Percentiles rank a stretch among this genome's conserved stretches.
Evolutionary conservation across 139 green algal species (phyloP).

Genomic region (Ettlia oleoabundans): DNA sequence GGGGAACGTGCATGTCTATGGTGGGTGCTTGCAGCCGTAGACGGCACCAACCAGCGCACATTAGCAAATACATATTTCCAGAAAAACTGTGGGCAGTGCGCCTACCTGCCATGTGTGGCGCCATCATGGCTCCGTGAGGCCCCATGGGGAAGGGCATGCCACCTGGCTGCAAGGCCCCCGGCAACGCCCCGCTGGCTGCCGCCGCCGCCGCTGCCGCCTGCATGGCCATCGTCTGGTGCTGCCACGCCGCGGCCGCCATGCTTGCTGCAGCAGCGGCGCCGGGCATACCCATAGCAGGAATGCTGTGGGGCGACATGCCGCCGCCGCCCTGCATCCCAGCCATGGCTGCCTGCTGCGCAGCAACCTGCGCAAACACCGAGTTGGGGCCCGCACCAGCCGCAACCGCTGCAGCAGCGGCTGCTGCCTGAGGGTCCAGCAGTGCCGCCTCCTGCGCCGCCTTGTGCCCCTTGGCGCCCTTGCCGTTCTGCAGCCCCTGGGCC

Average conservation of each 20-base stretch:
- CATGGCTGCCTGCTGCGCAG: slow-evolving; percentile 23
- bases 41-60: no score
- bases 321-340: neutral
- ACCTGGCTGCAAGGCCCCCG: neutral
- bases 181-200: slow-evolving; percentile 26
- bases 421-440: slow-evolving; percentile 3
- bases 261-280: neutral
- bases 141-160: slow-evolving; percentile 26
- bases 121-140: slow-evolving; percentile 12
- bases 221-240: slow-evolving; percentile 39
- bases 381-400: slow-evolving; percentile 14
- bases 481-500: slow-evolving; percentile 52
- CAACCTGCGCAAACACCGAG: slow-evolving; percentile 32
- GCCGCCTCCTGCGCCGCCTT: slow-evolving; percentile 20
- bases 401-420: slow-evolving; percentile 17
- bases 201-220: slow-evolving; percentile 37
- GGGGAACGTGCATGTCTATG: no score
- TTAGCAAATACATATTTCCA: no score
- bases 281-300: neutral
- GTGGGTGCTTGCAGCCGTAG: no score
- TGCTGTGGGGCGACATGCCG: neutral
- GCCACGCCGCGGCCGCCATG: neutral
- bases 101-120: slow-evolving; percentile 12
- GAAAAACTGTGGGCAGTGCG: no score
- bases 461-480: slow-evolving; percentile 30